Conservation (phyloP, 345 rosid species). For the Moricandia arvensis region DNA sequence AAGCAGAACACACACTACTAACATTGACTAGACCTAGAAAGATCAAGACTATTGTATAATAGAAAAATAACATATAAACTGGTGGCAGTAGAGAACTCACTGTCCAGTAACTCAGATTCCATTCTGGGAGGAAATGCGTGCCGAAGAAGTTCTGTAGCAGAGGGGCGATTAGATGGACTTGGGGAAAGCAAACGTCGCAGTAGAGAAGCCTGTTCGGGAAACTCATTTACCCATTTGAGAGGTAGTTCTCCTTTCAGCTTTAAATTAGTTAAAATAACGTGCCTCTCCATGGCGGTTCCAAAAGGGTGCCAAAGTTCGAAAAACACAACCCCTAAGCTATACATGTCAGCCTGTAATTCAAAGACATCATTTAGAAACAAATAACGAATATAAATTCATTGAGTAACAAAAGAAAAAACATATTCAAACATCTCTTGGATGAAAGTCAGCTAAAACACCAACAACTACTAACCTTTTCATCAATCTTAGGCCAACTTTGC, state of each 20-base stretch:
- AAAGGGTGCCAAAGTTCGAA: slow-evolving; percentile 97
- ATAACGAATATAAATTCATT: background rate
- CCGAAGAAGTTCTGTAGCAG: slow-evolving; percentile 82
- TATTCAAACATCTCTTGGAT: slow-evolving; percentile 15
- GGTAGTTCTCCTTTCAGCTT: slow-evolving; percentile 88
- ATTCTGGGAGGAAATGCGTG: slow-evolving; percentile 84
- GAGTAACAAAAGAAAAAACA: slow-evolving; percentile 8
- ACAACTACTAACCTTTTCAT: slow-evolving; percentile 72
- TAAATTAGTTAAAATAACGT: slow-evolving; percentile 66
- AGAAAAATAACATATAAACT: slow-evolving; percentile 1
- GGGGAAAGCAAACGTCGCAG: slow-evolving; percentile 74
- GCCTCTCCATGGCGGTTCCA: slow-evolving; percentile 95
- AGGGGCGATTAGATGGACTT: slow-evolving; percentile 97
- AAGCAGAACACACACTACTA: background rate
- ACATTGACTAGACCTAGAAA: slow-evolving; percentile 11
- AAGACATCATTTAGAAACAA: slow-evolving; percentile 19
- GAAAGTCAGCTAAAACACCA: slow-evolving; percentile 15
- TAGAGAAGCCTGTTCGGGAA: slow-evolving; percentile 85
- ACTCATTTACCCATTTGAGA: slow-evolving; percentile 68
- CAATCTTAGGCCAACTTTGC: slow-evolving; percentile 97
- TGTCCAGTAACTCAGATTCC: slow-evolving; percentile 85
- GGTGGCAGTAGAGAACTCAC: slow-evolving; percentile 45
- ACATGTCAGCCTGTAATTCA: slow-evolving; percentile 85
- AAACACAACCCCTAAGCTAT: slow-evolving; percentile 90
- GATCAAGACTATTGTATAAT: background rate